Evolutionary conservation across 805 yeast species (phyloP).

Genomic region (Metschnikowia vanudenii): DNA sequence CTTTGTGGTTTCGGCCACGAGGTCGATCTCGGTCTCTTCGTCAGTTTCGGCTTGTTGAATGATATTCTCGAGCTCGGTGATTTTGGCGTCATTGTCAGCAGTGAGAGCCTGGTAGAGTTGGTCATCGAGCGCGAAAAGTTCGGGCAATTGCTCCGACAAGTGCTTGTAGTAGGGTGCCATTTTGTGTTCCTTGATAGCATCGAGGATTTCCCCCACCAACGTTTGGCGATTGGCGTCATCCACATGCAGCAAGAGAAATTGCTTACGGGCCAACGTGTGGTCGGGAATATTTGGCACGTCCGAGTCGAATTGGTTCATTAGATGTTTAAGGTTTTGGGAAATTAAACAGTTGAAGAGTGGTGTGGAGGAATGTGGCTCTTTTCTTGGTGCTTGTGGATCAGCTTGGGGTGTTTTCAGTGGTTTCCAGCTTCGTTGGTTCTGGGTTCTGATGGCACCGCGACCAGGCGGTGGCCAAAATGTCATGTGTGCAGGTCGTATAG

Average conservation of each 20-base stretch:
- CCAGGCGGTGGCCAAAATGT: too few relatives aligned
- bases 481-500: too few relatives aligned
- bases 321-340: too few relatives aligned
- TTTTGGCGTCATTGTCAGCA: slow-evolving; percentile 53
- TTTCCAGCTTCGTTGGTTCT: too few relatives aligned
- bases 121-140: slow-evolving; percentile 58
- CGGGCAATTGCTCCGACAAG: slow-evolving; percentile 40
- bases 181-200: slow-evolving; percentile 54
- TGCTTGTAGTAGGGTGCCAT: slow-evolving; percentile 84
- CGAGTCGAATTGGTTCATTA: slow-evolving; percentile 36
- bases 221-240: slow-evolving; percentile 39
- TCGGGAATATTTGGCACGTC: slow-evolving; percentile 71
- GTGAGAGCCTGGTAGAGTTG: slow-evolving; percentile 49
- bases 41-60: slow-evolving; percentile 57
- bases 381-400: too few relatives aligned
- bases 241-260: slow-evolving; percentile 52
- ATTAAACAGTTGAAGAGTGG: too few relatives aligned
- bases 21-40: slow-evolving; percentile 85
- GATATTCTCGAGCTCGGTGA: slow-evolving; percentile 52
- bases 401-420: too few relatives aligned
- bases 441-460: too few relatives aligned
- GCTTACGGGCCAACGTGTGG: slow-evolving; percentile 74
- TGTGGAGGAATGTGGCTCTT: too few relatives aligned
- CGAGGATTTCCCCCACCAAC: slow-evolving; percentile 44
- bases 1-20: slow-evolving; percentile 69